phyloP scores from a whole-genome alignment of 2,329 filamentous ascomycete genomes.

The Monilinia aucupariae region DNA sequence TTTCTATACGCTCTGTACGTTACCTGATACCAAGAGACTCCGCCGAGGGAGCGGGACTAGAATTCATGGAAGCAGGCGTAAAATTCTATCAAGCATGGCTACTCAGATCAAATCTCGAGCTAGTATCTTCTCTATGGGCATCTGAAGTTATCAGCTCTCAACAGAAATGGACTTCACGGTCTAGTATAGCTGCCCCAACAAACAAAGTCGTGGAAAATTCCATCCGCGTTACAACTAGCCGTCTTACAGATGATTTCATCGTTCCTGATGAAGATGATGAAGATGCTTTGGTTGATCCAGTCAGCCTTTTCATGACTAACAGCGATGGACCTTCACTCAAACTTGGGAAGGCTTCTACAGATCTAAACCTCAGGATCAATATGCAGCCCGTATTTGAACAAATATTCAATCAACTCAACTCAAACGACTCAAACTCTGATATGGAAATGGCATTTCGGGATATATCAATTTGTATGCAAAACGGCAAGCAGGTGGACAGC shows the following conservation, averaged over 20 bases:
- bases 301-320: not conserved
- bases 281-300: not conserved
- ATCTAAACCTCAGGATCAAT: conserved; percentile 13
- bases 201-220: conserved; percentile 15
- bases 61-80: conserved; percentile 36
- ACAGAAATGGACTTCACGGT: conserved; percentile 2
- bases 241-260: conserved; percentile 29
- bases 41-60: conserved; percentile 16
- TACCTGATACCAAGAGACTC: conserved; percentile 3
- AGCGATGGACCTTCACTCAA: not conserved
- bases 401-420: conserved; percentile 2
- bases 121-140: conserved; percentile 40
- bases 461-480: conserved; percentile 11
- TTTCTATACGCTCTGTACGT: not conserved
- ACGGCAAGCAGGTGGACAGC: conserved; percentile 17
- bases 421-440: not conserved
- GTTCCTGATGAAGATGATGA: conserved; percentile 25
- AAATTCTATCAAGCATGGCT: conserved; percentile 46
- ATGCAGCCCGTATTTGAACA: conserved; percentile 9
- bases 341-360: not conserved
- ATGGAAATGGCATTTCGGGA: conserved; percentile 9
- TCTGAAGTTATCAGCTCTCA: not conserved
- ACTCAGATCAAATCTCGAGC: conserved; percentile 40
- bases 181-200: conserved; percentile 18
- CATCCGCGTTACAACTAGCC: conserved; percentile 11